Percentiles rank a stretch among this genome's conserved stretches.
phyloP scores from a whole-genome alignment of 2,329 filamentous ascomycete species.

The Beauveria sp. region DNA sequence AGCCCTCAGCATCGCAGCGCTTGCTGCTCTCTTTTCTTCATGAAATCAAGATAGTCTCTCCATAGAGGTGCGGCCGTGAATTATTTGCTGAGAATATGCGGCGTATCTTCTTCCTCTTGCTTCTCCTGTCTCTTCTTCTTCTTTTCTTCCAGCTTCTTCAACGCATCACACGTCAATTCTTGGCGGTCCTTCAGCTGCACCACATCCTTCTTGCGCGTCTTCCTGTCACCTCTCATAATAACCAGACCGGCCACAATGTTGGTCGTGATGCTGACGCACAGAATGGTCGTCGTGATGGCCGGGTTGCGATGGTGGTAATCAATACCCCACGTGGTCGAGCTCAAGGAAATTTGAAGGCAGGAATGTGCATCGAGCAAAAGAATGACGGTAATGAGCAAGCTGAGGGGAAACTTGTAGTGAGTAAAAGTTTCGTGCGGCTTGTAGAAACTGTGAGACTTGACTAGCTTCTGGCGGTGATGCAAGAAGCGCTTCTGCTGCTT shows the following conservation, averaged over 20 bases:
- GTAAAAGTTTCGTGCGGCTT: conserved; percentile 81
- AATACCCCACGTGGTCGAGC: conserved; percentile 72
- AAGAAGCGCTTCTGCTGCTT: conserved; percentile 62
- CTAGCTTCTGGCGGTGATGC: conserved; percentile 73
- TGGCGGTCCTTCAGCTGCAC: conserved; percentile 69
- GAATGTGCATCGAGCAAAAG: conserved; percentile 73
- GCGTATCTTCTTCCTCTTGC: conserved; percentile 9
- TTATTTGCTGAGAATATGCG: neutral
- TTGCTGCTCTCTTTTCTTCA: neutral
- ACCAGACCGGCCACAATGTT: conserved; percentile 71
- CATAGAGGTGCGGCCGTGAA: no score
- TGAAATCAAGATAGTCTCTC: neutral
- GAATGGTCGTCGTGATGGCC: conserved; percentile 72
- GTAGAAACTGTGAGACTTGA: conserved; percentile 81
- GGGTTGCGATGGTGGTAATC: conserved; percentile 60
- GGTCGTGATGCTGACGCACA: conserved; percentile 68
- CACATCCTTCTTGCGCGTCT: conserved; percentile 79
- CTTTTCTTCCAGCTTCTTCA: conserved; percentile 41
- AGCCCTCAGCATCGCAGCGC: neutral
- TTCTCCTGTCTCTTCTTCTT: conserved; percentile 26
- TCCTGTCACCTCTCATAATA: conserved; percentile 68
- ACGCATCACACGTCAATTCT: conserved; percentile 57
- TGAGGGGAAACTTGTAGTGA: conserved; percentile 70
- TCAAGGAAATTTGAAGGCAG: conserved; percentile 70
- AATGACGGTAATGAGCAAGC: conserved; percentile 68